Percentiles rank a stretch among this genome's conserved stretches.
Evolutionary conservation across 202 grass and related monocot genomes (phyloP).

Genomic region (Thinopyrum obtusiflorum): DNA sequence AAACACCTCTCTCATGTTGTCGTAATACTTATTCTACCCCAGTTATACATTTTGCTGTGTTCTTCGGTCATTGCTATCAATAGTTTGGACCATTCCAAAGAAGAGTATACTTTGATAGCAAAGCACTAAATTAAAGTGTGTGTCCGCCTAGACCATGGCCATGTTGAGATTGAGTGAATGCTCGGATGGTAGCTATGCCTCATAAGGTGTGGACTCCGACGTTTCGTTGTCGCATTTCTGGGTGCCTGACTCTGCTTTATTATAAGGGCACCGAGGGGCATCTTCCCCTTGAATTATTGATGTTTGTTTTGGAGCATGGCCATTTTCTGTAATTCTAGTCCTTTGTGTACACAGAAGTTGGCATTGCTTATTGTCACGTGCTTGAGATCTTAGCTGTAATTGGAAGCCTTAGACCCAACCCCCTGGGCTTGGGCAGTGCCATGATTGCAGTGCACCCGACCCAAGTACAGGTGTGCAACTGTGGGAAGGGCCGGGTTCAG

Average conservation of each 20-base stretch:
- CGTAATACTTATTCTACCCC: background rate
- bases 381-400: background rate
- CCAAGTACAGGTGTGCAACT: background rate
- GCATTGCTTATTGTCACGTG: background rate
- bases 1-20: too few species aligned
- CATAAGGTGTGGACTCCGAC: background rate
- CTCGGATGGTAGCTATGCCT: background rate
- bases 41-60: background rate
- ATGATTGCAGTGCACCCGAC: background rate
- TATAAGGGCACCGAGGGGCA: background rate
- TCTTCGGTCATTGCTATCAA: background rate
- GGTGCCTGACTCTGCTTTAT: background rate
- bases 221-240: background rate
- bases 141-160: conserved; percentile 4
- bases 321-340: background rate
- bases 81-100: background rate
- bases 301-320: background rate
- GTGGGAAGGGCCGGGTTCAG: background rate
- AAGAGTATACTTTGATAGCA: background rate
- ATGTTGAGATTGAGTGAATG: background rate
- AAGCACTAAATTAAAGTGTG: background rate
- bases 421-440: background rate
- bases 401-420: background rate
- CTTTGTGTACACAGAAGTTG: background rate
- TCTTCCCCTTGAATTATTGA: background rate